These are phyloP conservation scores for Eurotiales sp. DNA, from an alignment of 2,329 filamentous ascomycete genomes.

Conservation along the genomic window DNA sequence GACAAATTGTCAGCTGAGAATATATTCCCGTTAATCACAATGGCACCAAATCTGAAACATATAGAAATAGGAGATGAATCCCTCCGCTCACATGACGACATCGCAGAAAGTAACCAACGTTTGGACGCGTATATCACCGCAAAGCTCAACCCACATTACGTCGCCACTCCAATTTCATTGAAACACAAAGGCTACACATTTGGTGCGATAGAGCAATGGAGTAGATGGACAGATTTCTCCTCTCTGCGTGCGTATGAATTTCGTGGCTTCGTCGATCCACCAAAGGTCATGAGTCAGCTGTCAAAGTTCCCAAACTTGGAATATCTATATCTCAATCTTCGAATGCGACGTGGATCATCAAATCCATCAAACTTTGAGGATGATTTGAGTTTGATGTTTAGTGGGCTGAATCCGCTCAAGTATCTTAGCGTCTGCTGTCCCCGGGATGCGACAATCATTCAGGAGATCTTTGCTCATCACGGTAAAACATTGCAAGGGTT, in stretches of 20 bases:
- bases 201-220: neutral
- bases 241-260: neutral
- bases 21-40: neutral
- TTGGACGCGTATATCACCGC: neutral
- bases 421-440: conserved; percentile 6
- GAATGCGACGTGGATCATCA: neutral
- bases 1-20: neutral
- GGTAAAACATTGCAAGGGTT: neutral
- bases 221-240: neutral
- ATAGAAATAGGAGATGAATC: neutral
- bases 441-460: neutral
- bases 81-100: neutral
- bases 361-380: neutral
- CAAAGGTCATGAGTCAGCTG: neutral
- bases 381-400: conserved; percentile 1
- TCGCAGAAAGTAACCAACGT: neutral
- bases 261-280: neutral
- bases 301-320: neutral
- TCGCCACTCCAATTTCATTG: neutral
- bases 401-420: conserved; percentile 2
- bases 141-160: neutral
- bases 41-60: conserved; percentile 7
- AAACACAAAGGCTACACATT: neutral
- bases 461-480: neutral
- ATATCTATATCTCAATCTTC: conserved; percentile 2